Percentiles rank a stretch among this genome's conserved stretches.
Conservation (phyloP, 192 early-diverging fungal species). For the Coemansia sp. region DNA sequence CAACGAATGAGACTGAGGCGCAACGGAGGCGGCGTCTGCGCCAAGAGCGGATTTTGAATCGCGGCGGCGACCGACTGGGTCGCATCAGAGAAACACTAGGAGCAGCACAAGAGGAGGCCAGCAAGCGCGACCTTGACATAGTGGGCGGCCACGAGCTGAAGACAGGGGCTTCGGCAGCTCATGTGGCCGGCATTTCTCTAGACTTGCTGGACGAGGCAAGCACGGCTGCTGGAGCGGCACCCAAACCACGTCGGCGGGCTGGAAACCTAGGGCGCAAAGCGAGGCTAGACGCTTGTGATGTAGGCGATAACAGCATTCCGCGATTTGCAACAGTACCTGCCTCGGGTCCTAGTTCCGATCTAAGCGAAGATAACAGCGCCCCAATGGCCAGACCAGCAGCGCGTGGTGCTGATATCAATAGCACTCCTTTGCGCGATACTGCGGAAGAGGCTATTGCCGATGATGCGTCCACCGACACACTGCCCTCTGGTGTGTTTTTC, state of each 20-base stretch:
- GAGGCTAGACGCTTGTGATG: conserved; percentile 15
- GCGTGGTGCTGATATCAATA: conserved; percentile 19
- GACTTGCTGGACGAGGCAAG: conserved; percentile 16
- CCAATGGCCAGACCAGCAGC: not conserved
- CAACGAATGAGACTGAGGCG: conserved; percentile 27
- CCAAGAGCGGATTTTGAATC: conserved; percentile 49
- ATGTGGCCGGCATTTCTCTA: conserved; percentile 15
- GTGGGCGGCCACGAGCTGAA: conserved; percentile 45
- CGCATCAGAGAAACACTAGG: conserved; percentile 42
- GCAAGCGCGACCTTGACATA: conserved; percentile 20
- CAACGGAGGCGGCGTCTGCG: conserved; percentile 39
- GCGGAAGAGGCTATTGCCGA: conserved; percentile 26
- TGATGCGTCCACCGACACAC: conserved; percentile 20
- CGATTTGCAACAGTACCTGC: not conserved
- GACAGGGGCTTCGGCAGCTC: conserved; percentile 11
- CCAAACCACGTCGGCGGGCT: conserved; percentile 28
- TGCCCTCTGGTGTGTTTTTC: not conserved
- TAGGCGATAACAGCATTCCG: not conserved
- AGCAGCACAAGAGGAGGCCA: conserved; percentile 32
- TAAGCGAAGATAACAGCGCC: not conserved
- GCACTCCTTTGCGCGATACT: conserved; percentile 26
- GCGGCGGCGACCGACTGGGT: conserved; percentile 40
- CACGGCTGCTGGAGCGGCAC: not conserved
- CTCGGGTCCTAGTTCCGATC: not conserved
- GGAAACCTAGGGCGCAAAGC: conserved; percentile 51